These are phyloP conservation scores for Aureobasidium vineae DNA, from an alignment of 2,329 filamentous ascomycete species.

Conservation along the genomic window DNA sequence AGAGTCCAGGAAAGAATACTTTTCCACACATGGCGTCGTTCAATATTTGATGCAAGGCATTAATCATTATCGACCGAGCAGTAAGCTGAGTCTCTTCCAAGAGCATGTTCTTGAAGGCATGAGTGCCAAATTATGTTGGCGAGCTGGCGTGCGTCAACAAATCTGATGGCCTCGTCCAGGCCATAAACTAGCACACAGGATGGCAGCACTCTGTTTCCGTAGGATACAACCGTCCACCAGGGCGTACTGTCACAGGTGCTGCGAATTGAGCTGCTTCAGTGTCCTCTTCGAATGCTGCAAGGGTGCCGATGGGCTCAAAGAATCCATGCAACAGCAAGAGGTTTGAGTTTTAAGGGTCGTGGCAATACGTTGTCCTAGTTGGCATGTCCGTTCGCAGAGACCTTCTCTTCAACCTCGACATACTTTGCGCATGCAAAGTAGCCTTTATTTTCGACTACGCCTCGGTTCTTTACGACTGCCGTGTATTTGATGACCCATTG, in stretches of 20 bases:
- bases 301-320: background rate
- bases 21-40: constrained; percentile 10
- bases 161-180: background rate
- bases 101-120: background rate
- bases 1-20: background rate
- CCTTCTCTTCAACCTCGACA: constrained; percentile 1
- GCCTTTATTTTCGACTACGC: constrained; percentile 97
- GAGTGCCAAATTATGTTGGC: background rate
- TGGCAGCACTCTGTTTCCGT: background rate
- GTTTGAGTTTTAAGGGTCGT: background rate
- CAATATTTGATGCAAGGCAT: constrained; percentile 14
- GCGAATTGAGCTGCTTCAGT: background rate
- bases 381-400: background rate
- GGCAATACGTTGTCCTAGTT: background rate
- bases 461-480: constrained; percentile 86
- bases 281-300: too few relatives aligned
- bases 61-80: background rate
- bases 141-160: background rate
- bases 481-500: constrained; percentile 98
- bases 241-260: background rate
- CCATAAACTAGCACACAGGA: background rate
- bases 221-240: background rate
- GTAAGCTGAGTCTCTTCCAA: background rate
- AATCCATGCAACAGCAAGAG: background rate
- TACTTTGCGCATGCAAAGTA: constrained; percentile 83